A percentile compares a stretch with the other conserved stretches of the same genome.
Conservation (phyloP, 495 filamentous ascomycete genomes). For the Corynascus novoguineensis region DNA sequence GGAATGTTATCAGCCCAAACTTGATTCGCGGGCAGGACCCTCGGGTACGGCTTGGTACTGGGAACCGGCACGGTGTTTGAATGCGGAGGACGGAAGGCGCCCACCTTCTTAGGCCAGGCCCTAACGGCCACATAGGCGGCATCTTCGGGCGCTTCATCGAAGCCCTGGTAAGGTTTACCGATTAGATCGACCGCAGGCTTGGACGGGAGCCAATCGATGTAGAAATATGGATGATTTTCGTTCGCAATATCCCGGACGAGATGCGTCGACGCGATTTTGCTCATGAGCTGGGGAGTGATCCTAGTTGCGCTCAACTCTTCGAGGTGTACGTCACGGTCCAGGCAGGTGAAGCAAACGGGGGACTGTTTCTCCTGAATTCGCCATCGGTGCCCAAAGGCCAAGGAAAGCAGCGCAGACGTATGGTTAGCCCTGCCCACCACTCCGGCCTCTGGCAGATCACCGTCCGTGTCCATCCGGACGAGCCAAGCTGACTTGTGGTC, state of each 20-base stretch:
- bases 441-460: conserved; percentile 9
- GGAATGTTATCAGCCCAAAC: conserved; percentile 53
- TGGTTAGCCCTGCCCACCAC: conserved; percentile 33
- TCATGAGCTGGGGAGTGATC: conserved; percentile 14
- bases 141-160: conserved; percentile 31
- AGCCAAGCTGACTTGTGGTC: conserved; percentile 38
- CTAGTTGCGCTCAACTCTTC: conserved; percentile 12
- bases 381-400: conserved; percentile 44
- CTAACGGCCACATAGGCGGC: conserved; percentile 45
- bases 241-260: conserved; percentile 32
- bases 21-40: conserved; percentile 30
- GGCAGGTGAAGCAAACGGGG: conserved; percentile 31
- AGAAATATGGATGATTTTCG: conserved; percentile 29
- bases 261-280: conserved; percentile 8
- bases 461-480: conserved; percentile 33
- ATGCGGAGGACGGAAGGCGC: conserved; percentile 51
- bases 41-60: conserved; percentile 29
- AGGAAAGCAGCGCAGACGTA: conserved; percentile 44
- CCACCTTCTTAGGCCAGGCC: conserved; percentile 50
- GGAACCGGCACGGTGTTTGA: not conserved
- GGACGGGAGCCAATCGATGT: conserved; percentile 27
- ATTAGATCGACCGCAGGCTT: conserved; percentile 35
- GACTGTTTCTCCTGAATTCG: conserved; percentile 33
- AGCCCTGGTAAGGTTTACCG: conserved; percentile 17
- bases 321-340: conserved; percentile 15